A percentile compares a stretch with the other conserved stretches of the same genome.
phyloP scores from a whole-genome alignment of 2,329 filamentous ascomycete genomes.

The Botrytis byssoidea region DNA sequence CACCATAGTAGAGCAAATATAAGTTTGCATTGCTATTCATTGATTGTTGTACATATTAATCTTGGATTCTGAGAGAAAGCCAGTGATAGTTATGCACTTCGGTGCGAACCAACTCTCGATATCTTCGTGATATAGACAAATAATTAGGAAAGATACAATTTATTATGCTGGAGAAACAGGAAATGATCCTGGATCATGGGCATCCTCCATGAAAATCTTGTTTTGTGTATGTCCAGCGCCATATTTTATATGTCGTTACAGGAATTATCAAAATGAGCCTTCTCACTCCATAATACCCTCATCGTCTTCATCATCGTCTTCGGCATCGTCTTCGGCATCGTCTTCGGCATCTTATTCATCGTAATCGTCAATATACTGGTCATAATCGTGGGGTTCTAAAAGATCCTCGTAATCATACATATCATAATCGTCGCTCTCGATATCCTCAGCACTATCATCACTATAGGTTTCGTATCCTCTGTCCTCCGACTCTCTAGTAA shows the following conservation, averaged over 20 bases:
- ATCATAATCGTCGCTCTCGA: not conserved
- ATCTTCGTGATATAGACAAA: not conserved
- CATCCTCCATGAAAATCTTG: not conserved
- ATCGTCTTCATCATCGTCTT: not conserved
- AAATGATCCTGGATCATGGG: not conserved
- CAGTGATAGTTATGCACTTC: too few species aligned
- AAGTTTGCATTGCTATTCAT: not conserved
- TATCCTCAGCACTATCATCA: not conserved
- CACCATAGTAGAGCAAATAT: too few species aligned
- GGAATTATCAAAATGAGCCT: not conserved
- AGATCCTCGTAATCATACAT: not conserved
- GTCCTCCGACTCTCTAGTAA: not conserved
- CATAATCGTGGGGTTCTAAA: not conserved
- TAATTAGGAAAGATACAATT: not conserved
- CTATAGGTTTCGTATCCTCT: not conserved
- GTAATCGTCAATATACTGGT: not conserved
- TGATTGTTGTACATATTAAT: not conserved
- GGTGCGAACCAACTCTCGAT: too few species aligned
- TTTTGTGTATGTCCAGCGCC: not conserved
- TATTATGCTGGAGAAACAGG: not conserved
- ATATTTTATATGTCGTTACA: not conserved
- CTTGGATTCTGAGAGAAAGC: not conserved
- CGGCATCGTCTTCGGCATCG: too few species aligned
- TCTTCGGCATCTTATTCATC: rapidly evolving
- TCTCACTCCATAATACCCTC: not conserved